Percentiles rank a stretch among this genome's conserved stretches.
Evolutionary conservation across 805 yeast genomes (phyloP).

Genomic region (Candida dajiaensis): DNA sequence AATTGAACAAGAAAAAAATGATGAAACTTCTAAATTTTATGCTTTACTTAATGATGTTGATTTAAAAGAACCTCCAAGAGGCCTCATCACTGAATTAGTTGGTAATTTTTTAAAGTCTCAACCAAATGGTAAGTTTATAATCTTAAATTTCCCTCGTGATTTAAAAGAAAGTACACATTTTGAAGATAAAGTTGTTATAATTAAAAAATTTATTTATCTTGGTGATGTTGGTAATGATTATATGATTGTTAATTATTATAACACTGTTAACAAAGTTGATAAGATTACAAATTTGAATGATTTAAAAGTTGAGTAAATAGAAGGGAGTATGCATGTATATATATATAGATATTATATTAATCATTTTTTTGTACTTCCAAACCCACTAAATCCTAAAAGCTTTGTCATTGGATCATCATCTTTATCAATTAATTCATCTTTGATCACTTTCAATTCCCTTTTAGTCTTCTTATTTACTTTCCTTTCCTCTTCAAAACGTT

Average conservation of each 20-base stretch:
- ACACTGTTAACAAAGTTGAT: slow-evolving; percentile 53
- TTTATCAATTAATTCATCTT: not conserved
- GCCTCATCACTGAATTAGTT: slow-evolving; percentile 29
- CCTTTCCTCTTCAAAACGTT: slow-evolving; percentile 32
- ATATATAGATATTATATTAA: too few relatives aligned
- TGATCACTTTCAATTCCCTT: slow-evolving; percentile 8
- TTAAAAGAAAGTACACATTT: slow-evolving; percentile 66
- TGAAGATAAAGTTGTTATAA: slow-evolving; percentile 61
- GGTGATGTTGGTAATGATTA: slow-evolving; percentile 32
- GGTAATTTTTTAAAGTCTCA: slow-evolving; percentile 25
- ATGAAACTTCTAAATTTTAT: slow-evolving; percentile 41
- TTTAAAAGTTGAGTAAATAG: not conserved
- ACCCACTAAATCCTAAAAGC: slow-evolving; percentile 58
- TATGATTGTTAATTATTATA: slow-evolving; percentile 51
- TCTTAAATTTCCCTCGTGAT: slow-evolving; percentile 54
- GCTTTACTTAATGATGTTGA: slow-evolving; percentile 39
- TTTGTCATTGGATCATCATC: slow-evolving; percentile 23
- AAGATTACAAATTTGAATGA: slow-evolving; percentile 10
- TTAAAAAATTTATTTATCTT: slow-evolving; percentile 31
- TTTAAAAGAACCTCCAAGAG: slow-evolving; percentile 27
- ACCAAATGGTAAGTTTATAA: slow-evolving; percentile 32
- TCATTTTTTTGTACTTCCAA: slow-evolving; percentile 41
- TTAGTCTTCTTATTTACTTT: slow-evolving; percentile 21
- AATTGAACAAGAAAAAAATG: slow-evolving; percentile 38
- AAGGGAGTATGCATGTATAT: too few relatives aligned